A percentile compares a stretch with the other conserved stretches of the same genome.
These are phyloP conservation scores for Hygrophorus pudorinus DNA, from an alignment of 768 basidiomycete genomes.

Conservation along the genomic window DNA sequence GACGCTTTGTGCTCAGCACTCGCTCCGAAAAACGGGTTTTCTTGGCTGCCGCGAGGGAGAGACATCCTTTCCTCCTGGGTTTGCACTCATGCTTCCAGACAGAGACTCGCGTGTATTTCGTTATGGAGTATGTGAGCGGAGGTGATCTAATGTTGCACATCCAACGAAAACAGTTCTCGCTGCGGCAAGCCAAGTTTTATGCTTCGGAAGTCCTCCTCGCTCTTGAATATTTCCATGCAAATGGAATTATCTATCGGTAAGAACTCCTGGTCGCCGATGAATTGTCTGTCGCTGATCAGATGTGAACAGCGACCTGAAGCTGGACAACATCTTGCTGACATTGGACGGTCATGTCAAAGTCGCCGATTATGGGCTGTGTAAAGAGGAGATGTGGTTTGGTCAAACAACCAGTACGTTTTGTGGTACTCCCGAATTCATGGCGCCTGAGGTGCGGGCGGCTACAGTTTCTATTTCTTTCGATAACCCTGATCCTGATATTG, in stretches of 20 bases:
- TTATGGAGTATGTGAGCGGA: slow-evolving; percentile 99
- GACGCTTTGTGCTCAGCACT: slow-evolving; percentile 44
- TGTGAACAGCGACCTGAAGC: slow-evolving; percentile 74
- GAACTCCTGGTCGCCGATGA: slow-evolving; percentile 14
- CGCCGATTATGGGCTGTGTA: slow-evolving; percentile 97
- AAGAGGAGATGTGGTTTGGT: slow-evolving; percentile 98
- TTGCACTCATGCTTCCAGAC: slow-evolving; percentile 99
- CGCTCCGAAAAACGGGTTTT: slow-evolving; percentile 99
- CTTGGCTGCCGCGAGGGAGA: slow-evolving; percentile 89
- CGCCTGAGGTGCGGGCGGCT: slow-evolving; percentile 71
- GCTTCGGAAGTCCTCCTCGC: slow-evolving; percentile 94
- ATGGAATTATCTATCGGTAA: slow-evolving; percentile 97
- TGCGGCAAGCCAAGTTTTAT: slow-evolving; percentile 98
- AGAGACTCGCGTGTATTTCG: slow-evolving; percentile 97
- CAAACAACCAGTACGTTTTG: slow-evolving; percentile 98
- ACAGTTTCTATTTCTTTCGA: background rate
- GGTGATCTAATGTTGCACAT: slow-evolving; percentile 99
- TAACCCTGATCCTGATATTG: slow-evolving; percentile 1
- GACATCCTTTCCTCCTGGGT: slow-evolving; percentile 94
- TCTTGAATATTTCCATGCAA: slow-evolving; percentile 94
- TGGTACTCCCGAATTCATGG: slow-evolving; percentile 99
- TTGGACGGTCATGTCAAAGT: slow-evolving; percentile 98
- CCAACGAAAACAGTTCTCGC: slow-evolving; percentile 96
- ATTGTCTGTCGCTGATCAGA: background rate
- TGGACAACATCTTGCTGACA: slow-evolving; percentile 95